Evolutionary conservation across 2,329 filamentous ascomycete species (phyloP), one percentile per base, ranked within the genome.

Genomic region (Stenocarpella maydis): DNA sequence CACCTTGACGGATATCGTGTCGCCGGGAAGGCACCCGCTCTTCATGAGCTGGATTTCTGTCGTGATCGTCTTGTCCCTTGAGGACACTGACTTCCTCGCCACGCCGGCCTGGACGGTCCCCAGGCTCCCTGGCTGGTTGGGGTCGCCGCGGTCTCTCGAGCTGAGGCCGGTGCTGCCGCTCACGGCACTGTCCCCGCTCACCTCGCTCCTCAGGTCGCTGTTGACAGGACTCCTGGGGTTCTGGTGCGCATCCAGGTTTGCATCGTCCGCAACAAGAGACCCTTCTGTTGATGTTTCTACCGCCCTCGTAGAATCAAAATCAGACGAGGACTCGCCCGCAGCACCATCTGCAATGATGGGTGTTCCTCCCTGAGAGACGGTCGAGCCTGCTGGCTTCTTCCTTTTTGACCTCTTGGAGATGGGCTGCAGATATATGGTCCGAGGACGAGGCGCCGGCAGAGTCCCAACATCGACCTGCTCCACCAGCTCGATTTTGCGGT

Each of bases 391-490:
- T 5, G 84, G 80, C 74, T 86, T 88, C 78, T 88, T 93, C 73
- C 87, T 87, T 75, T 87, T 91, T 49, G 87, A 83, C 70, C 89
- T 87, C 76, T 88, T 91, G n/a, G 91, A 91, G 73, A 97, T 90
- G 0, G 95, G 93, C 77, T 98, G 95, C 41, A 98, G 84, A 3
- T 93, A 95, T 72, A 98, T 95, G 5, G 92, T 91, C 68, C 92
- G 89, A 31, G 94, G 90, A 74, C 92, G 93, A 2, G 95, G 95
- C 2, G 90, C 85, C 14, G 86, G 83, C 39, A 98, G 84, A 1
- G 89, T 82, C 7, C 93, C 93, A 73, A 98, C 91, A 77, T 99
- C 96, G 63, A 98, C 91, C 70, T 88, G 90, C 79, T 98, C 94
- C 41, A 93, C 83, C 9, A 98, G 83, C 70, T 90, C 89, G 26